Evolutionary conservation across 495 filamentous ascomycete genomes (phyloP), one percentile per base, ranked within the genome.

Genomic region (Ascobolus immersus): DNA sequence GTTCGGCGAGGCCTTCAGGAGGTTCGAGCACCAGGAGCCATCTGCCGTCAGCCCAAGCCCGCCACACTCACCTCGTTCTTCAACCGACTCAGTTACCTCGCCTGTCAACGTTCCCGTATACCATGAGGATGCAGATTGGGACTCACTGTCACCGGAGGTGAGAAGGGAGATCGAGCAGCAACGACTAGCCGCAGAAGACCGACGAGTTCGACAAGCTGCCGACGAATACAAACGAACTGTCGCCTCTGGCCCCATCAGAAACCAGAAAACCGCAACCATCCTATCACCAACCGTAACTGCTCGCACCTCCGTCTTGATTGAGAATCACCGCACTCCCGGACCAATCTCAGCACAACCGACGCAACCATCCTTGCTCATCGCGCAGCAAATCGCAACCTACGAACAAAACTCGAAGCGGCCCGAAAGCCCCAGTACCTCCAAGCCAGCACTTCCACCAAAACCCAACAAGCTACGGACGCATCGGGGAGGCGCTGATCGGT

Each of bases 1-100:
- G 49, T 93, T 96, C 52, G 81, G 89, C 2, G 89, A 93, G 34
- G 84, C 89, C 3, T 94, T 96, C 58, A 74, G 82, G 40, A 66
- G 77, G 4, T 96, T 96, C 44, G 86, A 96, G 48, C 64, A 64
- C 15, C 66, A 65, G 40, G 56, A 54, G 62, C 60, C 12, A 41
- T 50, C 41, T 59, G 60, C 18, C 30, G 35, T 5, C 31, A 50
- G 19, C 21, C 49, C 43, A 17, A 52, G 52, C 12, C 55, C 50
- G 21, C 51, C 48, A 17, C 58, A 60, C 40, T 62, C 60, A 17
- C 64, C 66, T 19, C 69, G 65, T 20, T 67, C 64, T 1, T 15
- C 17, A 31, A 17, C 11, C 18, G 18, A 10, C 28, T 31, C 3
- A 17, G 28, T 2, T 9, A n/a, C 17, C 2, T 55, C 45, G 13